Conservation (phyloP, 73 alveolate genomes). For the Urostyla sp. region DNA sequence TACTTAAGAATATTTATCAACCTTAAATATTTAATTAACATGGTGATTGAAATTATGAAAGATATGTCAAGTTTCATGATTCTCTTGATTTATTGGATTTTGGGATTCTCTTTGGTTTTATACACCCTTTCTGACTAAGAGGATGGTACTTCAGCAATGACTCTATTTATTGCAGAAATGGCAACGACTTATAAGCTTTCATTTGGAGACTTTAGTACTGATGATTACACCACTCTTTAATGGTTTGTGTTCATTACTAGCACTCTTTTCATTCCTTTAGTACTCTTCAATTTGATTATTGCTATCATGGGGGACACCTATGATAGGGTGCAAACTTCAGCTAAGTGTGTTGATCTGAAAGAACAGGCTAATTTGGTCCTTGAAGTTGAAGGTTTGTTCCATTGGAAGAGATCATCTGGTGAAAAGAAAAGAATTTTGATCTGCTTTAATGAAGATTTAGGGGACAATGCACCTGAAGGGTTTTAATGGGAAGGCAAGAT, state of each 20-base stretch:
- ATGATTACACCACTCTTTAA: neutral
- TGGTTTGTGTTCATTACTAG: conserved; percentile 41
- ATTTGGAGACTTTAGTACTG: conserved; percentile 48
- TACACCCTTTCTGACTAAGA: conserved; percentile 5
- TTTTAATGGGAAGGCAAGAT: no score
- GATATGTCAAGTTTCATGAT: conserved; percentile 50
- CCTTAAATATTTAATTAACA: conserved; percentile 49
- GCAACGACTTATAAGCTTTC: conserved; percentile 33
- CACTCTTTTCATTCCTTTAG: conserved; percentile 42
- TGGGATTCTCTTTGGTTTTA: conserved; percentile 38
- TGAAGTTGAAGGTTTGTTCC: conserved; percentile 48
- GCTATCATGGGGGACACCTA: conserved; percentile 63
- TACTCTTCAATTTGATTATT: conserved; percentile 36
- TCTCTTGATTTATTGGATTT: conserved; percentile 46
- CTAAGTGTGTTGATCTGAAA: conserved; percentile 40
- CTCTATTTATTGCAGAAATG: neutral
- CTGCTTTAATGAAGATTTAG: no score
- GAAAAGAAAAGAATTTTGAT: no score
- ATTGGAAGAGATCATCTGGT: no score
- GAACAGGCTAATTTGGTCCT: conserved; percentile 39
- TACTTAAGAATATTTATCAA: conserved; percentile 37
- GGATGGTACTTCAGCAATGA: neutral
- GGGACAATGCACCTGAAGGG: no score
- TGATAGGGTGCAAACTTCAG: conserved; percentile 31
- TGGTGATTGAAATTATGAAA: conserved; percentile 53